Base-by-base conservation (phyloP, 1,284 basidiomycete species). In the Kwoniella shivajii region DNA sequence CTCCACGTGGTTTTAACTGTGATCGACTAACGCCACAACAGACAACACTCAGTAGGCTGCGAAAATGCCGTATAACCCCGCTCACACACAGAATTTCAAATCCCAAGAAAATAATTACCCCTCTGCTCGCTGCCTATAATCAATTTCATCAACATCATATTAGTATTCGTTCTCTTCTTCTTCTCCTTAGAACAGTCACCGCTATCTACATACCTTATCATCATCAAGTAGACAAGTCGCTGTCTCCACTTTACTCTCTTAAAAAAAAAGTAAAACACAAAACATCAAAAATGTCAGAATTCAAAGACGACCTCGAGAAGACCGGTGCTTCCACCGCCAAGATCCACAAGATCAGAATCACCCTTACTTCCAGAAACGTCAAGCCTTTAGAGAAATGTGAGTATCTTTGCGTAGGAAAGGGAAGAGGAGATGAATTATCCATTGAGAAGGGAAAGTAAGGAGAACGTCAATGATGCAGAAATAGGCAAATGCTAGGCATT, bases 301-400 rank as follows among this genome's bases (percentile, higher is more conserved):
- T 95, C 88, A 83, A 79, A 67, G 90, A 98, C 82, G 94, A 98
- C 79, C 92, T 92, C 83, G 92, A 95, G 69, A 91, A 92, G 73
- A 87, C 90, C 59, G 92, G 90, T 70, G 85, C 86, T 64, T 84
- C 89, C 71, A 83, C 86, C 68, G 87, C 90, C 78, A 95, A 98
- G 83, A 87, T 93, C 80, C 96, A 99, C 88, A 97, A 97, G 86
- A 99, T 99, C 82, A 85, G 96, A 70, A 99, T 99, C 84, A 99
- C 96, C 69, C 84, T 99, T 78, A 98, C 96, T 66, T 92, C 89
- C 81, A 89, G 90, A 81, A 98, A 98, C 80, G 92, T 99, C 81
- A 89, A 87, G 84, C 96, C 93, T 85, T 84, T 99, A 76, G 96
- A 99, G 84, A 99, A 98, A 84, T 97, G 94, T 97, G 72, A 73